phyloP scores from a whole-genome alignment of 2,329 filamentous ascomycete species.

The Microdochium trichocladiopsis region DNA sequence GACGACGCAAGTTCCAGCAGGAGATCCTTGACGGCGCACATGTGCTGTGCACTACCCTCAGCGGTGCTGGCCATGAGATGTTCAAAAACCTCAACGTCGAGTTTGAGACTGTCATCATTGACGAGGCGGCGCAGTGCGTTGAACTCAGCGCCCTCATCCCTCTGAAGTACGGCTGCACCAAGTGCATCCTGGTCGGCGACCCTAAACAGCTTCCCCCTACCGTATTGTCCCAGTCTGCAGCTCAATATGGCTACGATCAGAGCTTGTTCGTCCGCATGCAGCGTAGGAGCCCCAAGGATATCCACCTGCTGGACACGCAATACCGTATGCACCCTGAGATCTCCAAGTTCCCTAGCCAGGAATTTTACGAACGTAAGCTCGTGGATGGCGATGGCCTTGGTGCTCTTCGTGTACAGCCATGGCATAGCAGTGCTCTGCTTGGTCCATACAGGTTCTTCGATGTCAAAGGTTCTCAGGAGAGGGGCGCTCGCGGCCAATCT shows the following conservation, averaged over 20 bases:
- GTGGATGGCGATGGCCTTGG: slow-evolving; percentile 83
- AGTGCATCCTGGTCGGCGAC: slow-evolving; percentile 95
- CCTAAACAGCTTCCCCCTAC: slow-evolving; percentile 96
- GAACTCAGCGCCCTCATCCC: slow-evolving; percentile 95
- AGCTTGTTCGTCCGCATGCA: slow-evolving; percentile 99
- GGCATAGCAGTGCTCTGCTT: slow-evolving; percentile 77
- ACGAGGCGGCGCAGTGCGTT: slow-evolving; percentile 96
- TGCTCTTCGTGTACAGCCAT: slow-evolving; percentile 66
- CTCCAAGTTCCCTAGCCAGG: slow-evolving; percentile 78
- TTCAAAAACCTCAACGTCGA: slow-evolving; percentile 91
- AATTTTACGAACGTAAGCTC: slow-evolving; percentile 87
- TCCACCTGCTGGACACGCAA: slow-evolving; percentile 93
- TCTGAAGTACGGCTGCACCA: slow-evolving; percentile 92
- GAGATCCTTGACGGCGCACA: slow-evolving; percentile 86
- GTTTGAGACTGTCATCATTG: slow-evolving; percentile 97
- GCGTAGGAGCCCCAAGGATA: slow-evolving; percentile 76
- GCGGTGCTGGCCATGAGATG: slow-evolving; percentile 94
- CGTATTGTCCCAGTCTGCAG: slow-evolving; percentile 88
- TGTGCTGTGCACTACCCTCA: slow-evolving; percentile 90
- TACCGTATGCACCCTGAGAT: slow-evolving; percentile 99
- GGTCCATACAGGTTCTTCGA: slow-evolving; percentile 97
- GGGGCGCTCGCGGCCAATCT: slow-evolving; percentile 77
- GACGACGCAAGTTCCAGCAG: slow-evolving; percentile 77
- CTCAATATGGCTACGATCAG: slow-evolving; percentile 91
- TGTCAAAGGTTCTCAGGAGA: slow-evolving; percentile 79